phyloP scores from a whole-genome alignment of 352 stramenopile genomes.

The Phytophthora fragariaefolia region DNA sequence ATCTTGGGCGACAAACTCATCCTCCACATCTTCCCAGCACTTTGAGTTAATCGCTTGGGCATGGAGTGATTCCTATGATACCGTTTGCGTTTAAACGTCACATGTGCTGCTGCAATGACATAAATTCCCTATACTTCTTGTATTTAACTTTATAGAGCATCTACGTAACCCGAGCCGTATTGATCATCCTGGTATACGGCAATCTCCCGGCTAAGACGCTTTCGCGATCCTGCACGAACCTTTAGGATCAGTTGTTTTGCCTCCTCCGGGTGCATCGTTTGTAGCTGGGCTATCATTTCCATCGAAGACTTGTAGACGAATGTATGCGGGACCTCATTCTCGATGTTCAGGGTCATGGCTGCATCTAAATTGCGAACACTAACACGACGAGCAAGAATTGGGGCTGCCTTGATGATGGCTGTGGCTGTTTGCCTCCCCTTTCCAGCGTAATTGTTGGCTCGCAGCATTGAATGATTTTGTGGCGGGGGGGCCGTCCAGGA shows the following conservation, averaged over 20 bases:
- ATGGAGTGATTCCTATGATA: too few species aligned
- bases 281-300: slow-evolving; percentile 52
- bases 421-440: slow-evolving; percentile 3
- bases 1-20: too few species aligned
- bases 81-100: too few species aligned
- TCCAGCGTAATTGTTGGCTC: background rate
- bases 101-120: too few species aligned
- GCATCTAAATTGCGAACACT: slow-evolving; percentile 5
- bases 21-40: too few species aligned
- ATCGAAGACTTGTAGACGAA: slow-evolving; percentile 61
- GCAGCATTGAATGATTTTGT: background rate
- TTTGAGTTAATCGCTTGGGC: too few species aligned
- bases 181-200: too few species aligned
- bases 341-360: slow-evolving; percentile 18
- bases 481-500: slow-evolving; percentile 49
- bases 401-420: slow-evolving; percentile 5
- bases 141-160: too few species aligned
- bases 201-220: slow-evolving; percentile 19
- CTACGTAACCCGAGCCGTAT: too few species aligned
- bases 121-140: too few species aligned
- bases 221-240: slow-evolving; percentile 12
- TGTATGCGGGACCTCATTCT: slow-evolving; percentile 51
- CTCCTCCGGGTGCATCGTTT: slow-evolving; percentile 52
- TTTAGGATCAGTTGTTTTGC: slow-evolving; percentile 44
- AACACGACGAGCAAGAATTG: slow-evolving; percentile 10